phyloP scores from a whole-genome alignment of 139 green algal genomes.

The Chlamydomonas sp. region DNA sequence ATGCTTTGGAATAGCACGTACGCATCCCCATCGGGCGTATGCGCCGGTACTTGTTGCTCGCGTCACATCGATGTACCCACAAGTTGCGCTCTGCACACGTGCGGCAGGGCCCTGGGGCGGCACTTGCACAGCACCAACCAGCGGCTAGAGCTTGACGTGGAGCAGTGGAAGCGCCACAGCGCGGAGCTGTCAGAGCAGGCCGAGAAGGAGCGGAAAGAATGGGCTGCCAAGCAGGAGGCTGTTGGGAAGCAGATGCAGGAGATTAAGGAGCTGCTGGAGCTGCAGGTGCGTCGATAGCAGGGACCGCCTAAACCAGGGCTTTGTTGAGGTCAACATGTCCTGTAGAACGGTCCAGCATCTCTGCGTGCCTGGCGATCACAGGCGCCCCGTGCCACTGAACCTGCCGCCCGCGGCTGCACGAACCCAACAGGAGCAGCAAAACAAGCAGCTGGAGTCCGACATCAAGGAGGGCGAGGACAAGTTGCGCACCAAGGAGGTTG shows the following conservation, averaged over 20 bases:
- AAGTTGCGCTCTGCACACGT: not conserved
- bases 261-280: slow-evolving; percentile 31
- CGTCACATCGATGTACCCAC: no score
- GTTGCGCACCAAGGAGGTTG: not conserved
- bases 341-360: not conserved
- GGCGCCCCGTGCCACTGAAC: not conserved
- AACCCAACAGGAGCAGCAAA: slow-evolving; percentile 19
- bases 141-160: slow-evolving; percentile 44
- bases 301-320: no score
- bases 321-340: not conserved
- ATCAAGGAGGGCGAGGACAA: slow-evolving; percentile 23
- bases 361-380: not conserved
- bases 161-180: slow-evolving; percentile 57
- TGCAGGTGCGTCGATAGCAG: slow-evolving; percentile 1
- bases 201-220: slow-evolving; percentile 31
- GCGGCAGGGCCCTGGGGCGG: slow-evolving; percentile 58
- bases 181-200: slow-evolving; percentile 13
- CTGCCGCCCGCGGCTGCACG: not conserved
- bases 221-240: slow-evolving; percentile 37
- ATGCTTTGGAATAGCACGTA: no score
- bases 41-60: no score
- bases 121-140: slow-evolving; percentile 43
- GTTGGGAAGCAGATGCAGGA: slow-evolving; percentile 42
- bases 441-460: slow-evolving; percentile 36
- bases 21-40: no score